Base-by-base conservation (phyloP, 2,329 filamentous ascomycete genomes). In the Coniochaeta sp. region DNA sequence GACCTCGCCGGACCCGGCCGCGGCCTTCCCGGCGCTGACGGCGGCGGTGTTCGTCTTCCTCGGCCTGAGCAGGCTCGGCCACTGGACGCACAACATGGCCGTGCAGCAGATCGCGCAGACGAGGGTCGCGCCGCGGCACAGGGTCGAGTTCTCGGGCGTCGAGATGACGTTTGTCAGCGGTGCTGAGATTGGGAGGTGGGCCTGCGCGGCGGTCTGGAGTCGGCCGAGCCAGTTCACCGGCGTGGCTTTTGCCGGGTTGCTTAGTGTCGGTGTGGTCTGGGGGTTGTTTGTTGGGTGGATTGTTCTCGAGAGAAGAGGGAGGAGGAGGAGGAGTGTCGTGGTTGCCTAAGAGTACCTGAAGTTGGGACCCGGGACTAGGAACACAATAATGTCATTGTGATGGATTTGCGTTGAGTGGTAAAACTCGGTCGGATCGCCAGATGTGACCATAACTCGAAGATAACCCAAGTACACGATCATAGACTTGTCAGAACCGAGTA, bases 41-140 rank as follows among this genome's bases (percentile, higher is more conserved):
- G 54, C 44, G 14, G 24, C 57, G 19, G 22, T 62, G 14, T 62
- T 62, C 26, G 58, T 50, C 30, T 60, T 55, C 22, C 30, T 62
- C 34, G 60, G 58, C 1, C 28, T 62, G 34, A 62, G 60, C 55
- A n/a, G 60, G 19, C 47, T 62, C 3, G 60, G 60, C 10, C 60
- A 58, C 32, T 62, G 60, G 60, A 58, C 55, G 55, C 60, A 62
- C 30, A 62, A 62, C 55, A 58, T 62, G 58, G 60, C 60, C 10
- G 60, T 60, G 38, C 60, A 62, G 58, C 60, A 62, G 60, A 60
- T 60, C 19, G 60, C 50, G 28, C 60, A 62, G 58, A 60, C 58
- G 32, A 30, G 55, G 9, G 60, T 62, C 7, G 12, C 54, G 6
- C 54, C 50, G 12, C 16, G 28, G 32, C 58, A 60, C 17, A 52